Conservation (phyloP, 2,329 filamentous ascomycete genomes). For the Macroventuria anomochaeta region DNA sequence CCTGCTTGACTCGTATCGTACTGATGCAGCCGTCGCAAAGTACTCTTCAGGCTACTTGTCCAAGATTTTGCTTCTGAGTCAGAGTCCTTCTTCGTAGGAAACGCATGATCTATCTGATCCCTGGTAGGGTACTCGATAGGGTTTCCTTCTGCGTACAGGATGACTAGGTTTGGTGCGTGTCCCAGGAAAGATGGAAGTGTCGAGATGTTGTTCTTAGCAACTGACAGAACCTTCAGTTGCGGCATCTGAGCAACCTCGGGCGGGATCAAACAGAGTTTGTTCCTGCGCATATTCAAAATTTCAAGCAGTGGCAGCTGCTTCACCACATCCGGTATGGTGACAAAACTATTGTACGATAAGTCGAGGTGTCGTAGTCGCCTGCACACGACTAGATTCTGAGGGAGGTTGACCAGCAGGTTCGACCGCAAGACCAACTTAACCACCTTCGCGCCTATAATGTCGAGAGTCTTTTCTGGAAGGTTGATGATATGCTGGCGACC, state of each 20-base stretch:
- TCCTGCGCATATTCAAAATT: conserved; percentile 1
- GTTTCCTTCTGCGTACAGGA: not conserved
- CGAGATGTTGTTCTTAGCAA: not conserved
- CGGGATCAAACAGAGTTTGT: conserved; percentile 2
- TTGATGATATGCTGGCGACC: not conserved
- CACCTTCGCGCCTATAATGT: not conserved
- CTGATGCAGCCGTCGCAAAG: not conserved
- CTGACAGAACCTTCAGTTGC: not conserved
- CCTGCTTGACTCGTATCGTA: not conserved
- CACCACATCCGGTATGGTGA: conserved; percentile 2
- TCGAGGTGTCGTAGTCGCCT: not conserved
- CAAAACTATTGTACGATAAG: conserved; percentile 3
- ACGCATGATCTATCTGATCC: not conserved
- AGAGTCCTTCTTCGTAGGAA: not conserved
- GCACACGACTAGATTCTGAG: not conserved
- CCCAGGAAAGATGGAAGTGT: not conserved
- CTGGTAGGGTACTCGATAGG: not conserved
- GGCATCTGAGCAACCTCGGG: not conserved
- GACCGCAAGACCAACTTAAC: not conserved
- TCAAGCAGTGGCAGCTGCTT: not conserved
- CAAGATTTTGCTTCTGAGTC: not conserved
- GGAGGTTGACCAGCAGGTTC: not conserved
- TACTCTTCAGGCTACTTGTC: not conserved
- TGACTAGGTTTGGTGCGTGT: not conserved
- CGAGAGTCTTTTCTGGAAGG: not conserved